A percentile compares a stretch with the other conserved stretches of the same genome.
These are phyloP conservation scores for Raffaelea arxii DNA, from an alignment of 2,329 filamentous ascomycete genomes.

Conservation along the genomic window DNA sequence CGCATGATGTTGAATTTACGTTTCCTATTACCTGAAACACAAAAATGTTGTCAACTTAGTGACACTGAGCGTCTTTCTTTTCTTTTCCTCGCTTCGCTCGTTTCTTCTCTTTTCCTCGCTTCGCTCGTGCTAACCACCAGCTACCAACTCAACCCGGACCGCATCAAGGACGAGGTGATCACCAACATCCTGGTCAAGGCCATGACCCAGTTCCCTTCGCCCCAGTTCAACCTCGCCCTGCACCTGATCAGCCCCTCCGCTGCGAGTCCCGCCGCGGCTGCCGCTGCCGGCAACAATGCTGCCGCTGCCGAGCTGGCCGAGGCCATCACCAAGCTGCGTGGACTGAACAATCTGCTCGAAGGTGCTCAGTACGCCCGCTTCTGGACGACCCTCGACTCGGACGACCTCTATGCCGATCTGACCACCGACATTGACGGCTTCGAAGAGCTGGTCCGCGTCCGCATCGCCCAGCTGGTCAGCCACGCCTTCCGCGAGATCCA, in stretches of 20 bases:
- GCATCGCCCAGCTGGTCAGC: conserved; percentile 80
- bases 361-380: conserved; percentile 84
- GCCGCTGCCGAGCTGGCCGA: conserved; percentile 63
- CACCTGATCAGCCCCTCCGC: conserved; percentile 85
- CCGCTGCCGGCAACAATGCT: conserved; percentile 23
- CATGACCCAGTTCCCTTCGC: conserved; percentile 90
- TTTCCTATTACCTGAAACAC: conserved; percentile 96
- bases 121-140: conserved; percentile 33
- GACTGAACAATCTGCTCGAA: conserved; percentile 79
- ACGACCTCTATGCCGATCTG: conserved; percentile 92
- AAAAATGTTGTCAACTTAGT: conserved; percentile 57
- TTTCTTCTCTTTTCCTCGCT: neutral
- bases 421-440: conserved; percentile 92
- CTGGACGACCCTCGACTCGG: conserved; percentile 86
- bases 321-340: conserved; percentile 78
- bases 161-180: conserved; percentile 90
- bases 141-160: conserved; percentile 99
- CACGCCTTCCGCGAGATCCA: conserved; percentile 69
- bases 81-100: too few relatives aligned
- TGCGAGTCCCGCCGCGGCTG: conserved; percentile 50
- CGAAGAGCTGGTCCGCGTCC: conserved; percentile 83
- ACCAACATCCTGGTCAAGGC: conserved; percentile 99
- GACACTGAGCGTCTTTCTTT: too few relatives aligned
- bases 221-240: conserved; percentile 89
- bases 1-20: conserved; percentile 73